Conservation (phyloP, 208 protist genomes). For the Leishmania gerbilli region DNA sequence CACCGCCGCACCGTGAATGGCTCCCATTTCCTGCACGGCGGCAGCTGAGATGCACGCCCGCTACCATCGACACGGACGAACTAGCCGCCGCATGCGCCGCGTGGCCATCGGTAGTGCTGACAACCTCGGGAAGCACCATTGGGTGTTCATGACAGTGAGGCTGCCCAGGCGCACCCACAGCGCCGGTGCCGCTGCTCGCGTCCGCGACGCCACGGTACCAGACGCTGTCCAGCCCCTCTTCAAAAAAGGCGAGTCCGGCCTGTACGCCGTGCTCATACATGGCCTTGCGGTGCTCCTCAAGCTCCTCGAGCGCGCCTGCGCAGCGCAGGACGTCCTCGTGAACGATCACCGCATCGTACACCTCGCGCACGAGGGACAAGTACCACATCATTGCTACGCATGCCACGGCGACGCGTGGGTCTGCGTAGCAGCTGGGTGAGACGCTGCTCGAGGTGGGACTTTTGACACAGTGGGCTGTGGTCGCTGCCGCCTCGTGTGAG, state of each 20-base stretch:
- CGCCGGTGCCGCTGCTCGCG: neutral
- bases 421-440: conserved; percentile 31
- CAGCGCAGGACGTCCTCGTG: conserved; percentile 52
- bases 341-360: conserved; percentile 51
- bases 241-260: conserved; percentile 17
- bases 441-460: conserved; percentile 17
- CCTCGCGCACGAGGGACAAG: conserved; percentile 43
- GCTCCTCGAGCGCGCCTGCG: conserved; percentile 43
- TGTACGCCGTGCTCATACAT: conserved; percentile 44
- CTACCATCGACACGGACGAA: neutral
- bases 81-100: neutral
- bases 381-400: conserved; percentile 67
- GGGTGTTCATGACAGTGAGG: neutral
- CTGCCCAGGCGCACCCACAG: neutral
- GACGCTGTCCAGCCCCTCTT: conserved; percentile 8
- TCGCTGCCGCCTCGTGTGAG: conserved; percentile 13
- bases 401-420: conserved; percentile 29
- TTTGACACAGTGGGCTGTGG: conserved; percentile 8
- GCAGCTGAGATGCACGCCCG: neutral
- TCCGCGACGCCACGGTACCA: neutral
- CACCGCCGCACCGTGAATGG: conserved; percentile 10
- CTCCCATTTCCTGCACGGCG: neutral
- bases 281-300: conserved; percentile 33
- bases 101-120: neutral
- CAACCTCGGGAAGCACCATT: conserved; percentile 13